Base-by-base conservation (phyloP, 2,329 filamentous ascomycete genomes). In the Cordyceps tenuipes region DNA sequence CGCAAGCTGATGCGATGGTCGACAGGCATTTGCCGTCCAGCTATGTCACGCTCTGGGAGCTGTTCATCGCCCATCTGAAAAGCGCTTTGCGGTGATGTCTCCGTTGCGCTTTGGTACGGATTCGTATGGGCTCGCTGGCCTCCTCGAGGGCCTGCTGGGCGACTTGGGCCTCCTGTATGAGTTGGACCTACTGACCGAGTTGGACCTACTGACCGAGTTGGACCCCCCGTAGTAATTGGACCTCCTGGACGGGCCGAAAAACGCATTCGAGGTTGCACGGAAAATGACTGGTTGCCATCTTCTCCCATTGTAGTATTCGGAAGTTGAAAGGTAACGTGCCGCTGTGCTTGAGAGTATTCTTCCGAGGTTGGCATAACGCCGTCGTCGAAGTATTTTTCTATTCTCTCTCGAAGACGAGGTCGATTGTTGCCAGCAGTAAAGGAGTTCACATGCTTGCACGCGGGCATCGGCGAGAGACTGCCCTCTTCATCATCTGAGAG, bases 1-100 rank as follows among this genome's bases (percentile, higher is more conserved):
- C 74, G 74, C 34, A 85, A 74, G 66, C 72, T 79, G 61, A 80
- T 73, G 5, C 69, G 69, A 59, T 72, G 72, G 10, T 69, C 65
- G 5, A 63, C 56, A 34, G 68, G 66, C 49, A 69, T 62, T 29
- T 63, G 66, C 44, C 67, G 67, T 26, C 67, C 63, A 31, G 66
- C 62, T 50, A 63, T 48, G 23, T 70, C 65, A 26, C 63, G 64
- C 5, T 70, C 64, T 5, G 69, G 67, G 17, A 69, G 62, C 15
- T 57, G 63, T 31, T 68, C 66, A 15, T 68, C 65, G 5, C 65
- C 67, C 9, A 47, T 60, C 23, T 62, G 61, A 59, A 66, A 64
- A 44, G 61, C 23, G 12, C 13, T 21, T n/a, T 63, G 48, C 21
- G 47, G 57, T 10, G 15, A 17, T 26, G 34, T n/a, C 7, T 61